These are phyloP conservation scores for Xylaria sp. DNA, from an alignment of 2,329 filamentous ascomycete species.

Conservation along the genomic window DNA sequence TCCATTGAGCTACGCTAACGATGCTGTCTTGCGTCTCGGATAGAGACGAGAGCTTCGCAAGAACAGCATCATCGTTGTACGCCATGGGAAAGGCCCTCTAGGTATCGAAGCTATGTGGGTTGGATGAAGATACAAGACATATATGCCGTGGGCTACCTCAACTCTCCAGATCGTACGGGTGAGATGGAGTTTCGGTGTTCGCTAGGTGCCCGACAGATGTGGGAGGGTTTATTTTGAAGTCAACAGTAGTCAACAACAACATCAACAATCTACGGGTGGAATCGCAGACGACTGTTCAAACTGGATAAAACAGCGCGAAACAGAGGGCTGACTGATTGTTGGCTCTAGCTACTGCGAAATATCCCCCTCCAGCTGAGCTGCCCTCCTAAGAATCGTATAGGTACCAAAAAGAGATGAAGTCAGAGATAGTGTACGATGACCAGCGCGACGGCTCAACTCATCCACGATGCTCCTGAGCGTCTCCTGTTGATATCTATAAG, in stretches of 20 bases:
- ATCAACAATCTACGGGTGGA: slow-evolving; percentile 41
- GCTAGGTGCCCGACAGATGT: slow-evolving; percentile 18
- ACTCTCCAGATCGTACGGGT: not conserved
- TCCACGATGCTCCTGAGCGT: slow-evolving; percentile 21
- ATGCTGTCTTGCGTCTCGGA: slow-evolving; percentile 99
- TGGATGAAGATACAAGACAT: slow-evolving; percentile 9
- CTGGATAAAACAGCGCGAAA: slow-evolving; percentile 35
- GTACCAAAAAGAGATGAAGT: slow-evolving; percentile 16
- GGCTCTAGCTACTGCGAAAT: slow-evolving; percentile 37
- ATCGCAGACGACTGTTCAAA: slow-evolving; percentile 37
- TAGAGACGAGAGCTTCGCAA: slow-evolving; percentile 92
- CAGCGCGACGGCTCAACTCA: slow-evolving; percentile 13
- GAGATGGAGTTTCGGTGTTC: not conserved
- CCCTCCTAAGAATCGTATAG: slow-evolving; percentile 25
- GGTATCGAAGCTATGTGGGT: slow-evolving; percentile 11
- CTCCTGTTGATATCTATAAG: slow-evolving; percentile 7
- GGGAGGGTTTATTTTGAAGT: slow-evolving; percentile 38
- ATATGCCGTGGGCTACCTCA: slow-evolving; percentile 5
- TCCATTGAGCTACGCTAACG: slow-evolving; percentile 96
- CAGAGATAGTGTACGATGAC: slow-evolving; percentile 24
- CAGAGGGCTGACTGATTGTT: slow-evolving; percentile 34
- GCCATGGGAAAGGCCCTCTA: slow-evolving; percentile 70
- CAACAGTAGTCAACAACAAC: slow-evolving; percentile 35
- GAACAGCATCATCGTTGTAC: slow-evolving; percentile 94
- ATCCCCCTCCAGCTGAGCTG: slow-evolving; percentile 24